phyloP scores from a whole-genome alignment of 148 eudicot species.

The Arctostaphylos glauca region DNA sequence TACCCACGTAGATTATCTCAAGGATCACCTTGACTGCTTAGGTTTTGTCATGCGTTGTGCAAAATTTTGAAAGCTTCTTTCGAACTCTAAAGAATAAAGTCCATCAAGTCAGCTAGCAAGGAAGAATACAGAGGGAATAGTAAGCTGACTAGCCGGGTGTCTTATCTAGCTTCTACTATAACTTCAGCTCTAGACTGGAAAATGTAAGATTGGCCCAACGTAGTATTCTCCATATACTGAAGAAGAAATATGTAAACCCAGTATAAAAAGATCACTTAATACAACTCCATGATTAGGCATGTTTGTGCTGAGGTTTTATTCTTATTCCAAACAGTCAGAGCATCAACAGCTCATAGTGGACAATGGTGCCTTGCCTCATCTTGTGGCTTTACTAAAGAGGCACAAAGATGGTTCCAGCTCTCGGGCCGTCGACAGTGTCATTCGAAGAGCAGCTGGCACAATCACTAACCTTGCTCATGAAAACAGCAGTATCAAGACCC shows the following conservation, averaged over 20 bases:
- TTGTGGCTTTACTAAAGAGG: conserved; percentile 69
- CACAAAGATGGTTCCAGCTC: conserved; percentile 36
- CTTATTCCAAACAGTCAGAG: conserved; percentile 61
- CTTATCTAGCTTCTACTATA: not conserved
- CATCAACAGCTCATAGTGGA: conserved; percentile 87
- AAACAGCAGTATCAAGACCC: conserved; percentile 75
- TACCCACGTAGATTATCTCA: not conserved
- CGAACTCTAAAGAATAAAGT: not conserved
- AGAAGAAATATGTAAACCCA: not conserved
- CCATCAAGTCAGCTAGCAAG: not conserved
- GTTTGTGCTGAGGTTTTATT: not conserved
- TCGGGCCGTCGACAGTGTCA: conserved; percentile 63
- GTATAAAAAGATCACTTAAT: not conserved
- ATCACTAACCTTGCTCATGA: conserved; percentile 96
- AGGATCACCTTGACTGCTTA: not conserved
- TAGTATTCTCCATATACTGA: not conserved
- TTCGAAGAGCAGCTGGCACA: conserved; percentile 92
- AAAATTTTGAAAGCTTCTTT: not conserved
- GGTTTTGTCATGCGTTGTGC: not conserved
- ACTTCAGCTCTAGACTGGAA: not conserved
- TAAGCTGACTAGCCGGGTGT: not conserved
- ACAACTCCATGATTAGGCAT: not conserved
- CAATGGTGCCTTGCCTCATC: conserved; percentile 84
- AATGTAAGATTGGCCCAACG: not conserved
- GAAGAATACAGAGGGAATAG: not conserved